Conservation (phyloP, 108 stramenopile species). For the Cyclotella sp. region DNA sequence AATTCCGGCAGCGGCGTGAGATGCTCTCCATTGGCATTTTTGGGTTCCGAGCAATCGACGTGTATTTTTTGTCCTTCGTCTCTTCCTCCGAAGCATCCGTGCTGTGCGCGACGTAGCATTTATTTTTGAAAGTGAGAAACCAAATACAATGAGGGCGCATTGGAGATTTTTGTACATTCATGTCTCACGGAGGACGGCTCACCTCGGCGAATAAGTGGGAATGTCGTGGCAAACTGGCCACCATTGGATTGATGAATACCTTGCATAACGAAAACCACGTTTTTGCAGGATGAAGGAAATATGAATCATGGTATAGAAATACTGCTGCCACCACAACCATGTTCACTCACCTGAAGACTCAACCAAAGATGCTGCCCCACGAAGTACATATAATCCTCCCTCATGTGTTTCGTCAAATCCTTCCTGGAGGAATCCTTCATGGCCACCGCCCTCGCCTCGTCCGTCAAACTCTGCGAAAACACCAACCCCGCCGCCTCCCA, state of each 20-base stretch:
- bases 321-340: too few species aligned
- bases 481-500: constrained; percentile 69
- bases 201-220: constrained; percentile 66
- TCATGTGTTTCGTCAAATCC: constrained; percentile 26
- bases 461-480: constrained; percentile 54
- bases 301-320: not conserved
- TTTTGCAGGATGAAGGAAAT: not conserved
- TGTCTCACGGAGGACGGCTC: constrained; percentile 12
- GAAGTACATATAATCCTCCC: constrained; percentile 5
- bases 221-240: constrained; percentile 65
- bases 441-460: constrained; percentile 39
- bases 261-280: not conserved
- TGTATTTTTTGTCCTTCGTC: constrained; percentile 22
- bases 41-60: constrained; percentile 27
- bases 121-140: too few species aligned
- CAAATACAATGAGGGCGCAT: not conserved
- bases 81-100: constrained; percentile 42
- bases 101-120: constrained; percentile 16
- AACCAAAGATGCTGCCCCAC: constrained; percentile 62
- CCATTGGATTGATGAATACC: constrained; percentile 63
- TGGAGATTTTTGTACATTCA: not conserved
- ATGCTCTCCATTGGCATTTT: constrained; percentile 21
- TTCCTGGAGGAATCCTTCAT: constrained; percentile 32
- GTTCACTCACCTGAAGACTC: constrained; percentile 37
- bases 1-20: constrained; percentile 35